Evolutionary conservation across 176 grass and related monocot species (phyloP), one percentile per base, ranked within the genome.

Genomic region (Typha latifolia): DNA sequence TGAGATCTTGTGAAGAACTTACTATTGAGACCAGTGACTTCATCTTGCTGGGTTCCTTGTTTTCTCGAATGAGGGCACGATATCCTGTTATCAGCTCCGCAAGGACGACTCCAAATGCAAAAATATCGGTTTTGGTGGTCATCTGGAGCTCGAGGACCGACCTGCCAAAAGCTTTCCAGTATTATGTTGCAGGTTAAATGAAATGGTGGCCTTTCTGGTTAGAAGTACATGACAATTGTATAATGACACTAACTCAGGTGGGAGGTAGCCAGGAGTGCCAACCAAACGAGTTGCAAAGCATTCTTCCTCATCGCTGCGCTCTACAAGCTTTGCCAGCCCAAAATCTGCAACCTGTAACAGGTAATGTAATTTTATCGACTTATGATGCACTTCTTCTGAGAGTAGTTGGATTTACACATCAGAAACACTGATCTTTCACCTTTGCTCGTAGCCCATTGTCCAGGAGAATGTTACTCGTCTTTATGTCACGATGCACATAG

Each of bases 251-350:
- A 75, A 90, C 87, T 86, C 87, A 20, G 83, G 87, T 37, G 83
- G 87, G 63, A 90, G 87, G 74, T 90, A 90, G 67, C 87, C 83
- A 43, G 77, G 83, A 7, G 83, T 90, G 75, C 87, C 87, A 64
- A 86, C 87, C 53, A 86, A 78, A 49, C 77, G 77, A 62, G 87
- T 90, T 3, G 83, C 87, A n/a, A 84, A 16, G 14, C 24, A 90
- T 14, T 80, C 77, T 55, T 84, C 73, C 49, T 86, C 87, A 16
- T 71, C 74, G 0, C 70, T 81, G 12, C 74, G 80, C 53, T 90
- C 66, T 56, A 90, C 80, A 19, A 90, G 83, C 74, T 84, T 90
- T 12, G 77, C 87, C 29, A 86, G 59, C 19, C 87, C 83, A 0
- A 90, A 90, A 72, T 86, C 87, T 43, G 80, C 87, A 78, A 86